Conservation (phyloP, 495 filamentous ascomycete species). For the Penicillium diatomitis region DNA sequence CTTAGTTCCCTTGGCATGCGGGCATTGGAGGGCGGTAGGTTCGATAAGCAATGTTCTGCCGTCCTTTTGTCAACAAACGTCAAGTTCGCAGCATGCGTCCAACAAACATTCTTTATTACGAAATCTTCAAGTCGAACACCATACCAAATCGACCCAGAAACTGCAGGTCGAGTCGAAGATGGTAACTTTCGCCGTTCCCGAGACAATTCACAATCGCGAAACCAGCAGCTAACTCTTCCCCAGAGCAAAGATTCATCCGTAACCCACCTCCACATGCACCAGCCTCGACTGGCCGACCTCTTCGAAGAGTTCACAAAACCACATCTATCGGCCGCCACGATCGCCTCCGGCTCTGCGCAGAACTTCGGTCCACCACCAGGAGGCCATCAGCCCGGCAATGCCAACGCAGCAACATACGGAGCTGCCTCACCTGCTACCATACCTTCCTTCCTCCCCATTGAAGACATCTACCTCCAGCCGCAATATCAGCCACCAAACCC, state of each 20-base stretch:
- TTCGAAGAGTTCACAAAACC: constrained; percentile 71
- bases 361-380: constrained; percentile 11
- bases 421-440: constrained; percentile 26
- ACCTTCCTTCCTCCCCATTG: constrained; percentile 40
- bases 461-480: constrained; percentile 80
- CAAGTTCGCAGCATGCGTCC: too few species aligned
- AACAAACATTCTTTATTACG: too few species aligned
- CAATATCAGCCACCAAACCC: constrained; percentile 91
- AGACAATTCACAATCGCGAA: too few species aligned
- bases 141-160: not conserved
- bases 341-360: constrained; percentile 15
- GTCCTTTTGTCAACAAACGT: not conserved
- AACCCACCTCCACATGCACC: constrained; percentile 82
- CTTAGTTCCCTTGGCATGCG: too few species aligned
- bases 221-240: not conserved
- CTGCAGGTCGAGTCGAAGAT: not conserved
- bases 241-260: constrained; percentile 84
- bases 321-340: constrained; percentile 22
- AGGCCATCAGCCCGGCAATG: constrained; percentile 5
- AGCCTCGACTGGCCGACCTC: constrained; percentile 72
- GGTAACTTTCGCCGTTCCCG: not conserved
- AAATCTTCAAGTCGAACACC: too few species aligned
- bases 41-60: too few species aligned
- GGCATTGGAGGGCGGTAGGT: too few species aligned
- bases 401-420: constrained; percentile 24